phyloP scores from a whole-genome alignment of 257 asterid genomes.

The Solanum dulcamara region DNA sequence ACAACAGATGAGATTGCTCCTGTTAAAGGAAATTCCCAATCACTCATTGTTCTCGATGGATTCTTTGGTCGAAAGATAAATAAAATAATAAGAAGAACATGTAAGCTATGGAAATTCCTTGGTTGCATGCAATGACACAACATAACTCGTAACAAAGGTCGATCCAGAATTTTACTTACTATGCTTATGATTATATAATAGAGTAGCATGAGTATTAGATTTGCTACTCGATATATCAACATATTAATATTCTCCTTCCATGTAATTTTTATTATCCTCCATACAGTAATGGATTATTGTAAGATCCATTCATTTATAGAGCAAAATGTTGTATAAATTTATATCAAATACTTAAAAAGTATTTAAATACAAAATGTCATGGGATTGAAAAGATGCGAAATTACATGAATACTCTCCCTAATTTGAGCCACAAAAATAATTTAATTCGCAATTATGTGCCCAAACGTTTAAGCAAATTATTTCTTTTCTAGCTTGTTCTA shows the following conservation, averaged over 20 bases:
- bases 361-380: not conserved
- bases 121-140: conserved; percentile 30
- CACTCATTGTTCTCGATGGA: conserved; percentile 3
- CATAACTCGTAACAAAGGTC: not conserved
- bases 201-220: conserved; percentile 2
- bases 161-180: not conserved
- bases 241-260: not conserved
- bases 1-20: not conserved
- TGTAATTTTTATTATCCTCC: not conserved
- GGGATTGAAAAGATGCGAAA: not conserved
- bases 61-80: conserved; percentile 9
- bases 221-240: not conserved
- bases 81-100: conserved; percentile 23
- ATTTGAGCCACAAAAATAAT: not conserved
- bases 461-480: not conserved
- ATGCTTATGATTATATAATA: conserved; percentile 12
- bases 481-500: not conserved
- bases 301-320: not conserved
- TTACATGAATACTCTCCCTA: not conserved
- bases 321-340: not conserved
- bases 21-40: not conserved
- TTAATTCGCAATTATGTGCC: not conserved
- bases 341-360: not conserved
- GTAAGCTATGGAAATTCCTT: conserved; percentile 30
- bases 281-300: not conserved